Base-by-base conservation (phyloP, 2,329 filamentous ascomycete genomes). In the Remersonia thermophila region DNA sequence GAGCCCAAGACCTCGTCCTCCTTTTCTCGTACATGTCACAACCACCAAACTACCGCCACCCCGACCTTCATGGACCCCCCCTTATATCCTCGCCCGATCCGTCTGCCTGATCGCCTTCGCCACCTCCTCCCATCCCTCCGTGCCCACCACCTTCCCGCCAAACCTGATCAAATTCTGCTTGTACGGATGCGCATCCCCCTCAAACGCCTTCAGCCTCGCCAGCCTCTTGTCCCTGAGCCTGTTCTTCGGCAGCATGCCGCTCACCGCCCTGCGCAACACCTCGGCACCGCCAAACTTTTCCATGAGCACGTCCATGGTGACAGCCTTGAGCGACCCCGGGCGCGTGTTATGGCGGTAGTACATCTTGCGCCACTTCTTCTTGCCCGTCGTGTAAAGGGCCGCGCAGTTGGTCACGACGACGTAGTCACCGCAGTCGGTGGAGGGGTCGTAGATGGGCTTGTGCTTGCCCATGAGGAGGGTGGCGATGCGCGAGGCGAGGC, bases 231-330 rank as follows among this genome's bases (percentile, higher is more conserved):
- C 86, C 51, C 89, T 69, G 54, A 98, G 63, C 52, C 87, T 67
- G 63, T 98, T 98, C 73, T 98, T 98, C 36, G 91, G 91, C 60
- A 98, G 62, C 91, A 98, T 98, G 33, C 93, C 93, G 55, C 82
- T 81, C 28, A 98, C 93, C 1, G 93, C 91, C 59, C 86, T 83
- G 53, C 85, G 71, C 56, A 98, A 61, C 27, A 98, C 79, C 69
- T 98, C 91, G 27, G 80, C 80, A 33, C 91, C 91, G 46, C 91
- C 91, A 66, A 85, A 83, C 69, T 95, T 95, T 52, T 75, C 80
- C 70, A 95, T 91, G 68, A 98, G 74, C 48, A 77, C 75, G 55
- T 96, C 89, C 89, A 98, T 94, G 39, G 80, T 93, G 57, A 98
- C 83, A 53, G 77, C 71, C 65, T 82, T 82, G 51, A 98, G 67